phyloP scores from a whole-genome alignment of 2,329 filamentous ascomycete species.

The Mollisiaceae sp. region DNA sequence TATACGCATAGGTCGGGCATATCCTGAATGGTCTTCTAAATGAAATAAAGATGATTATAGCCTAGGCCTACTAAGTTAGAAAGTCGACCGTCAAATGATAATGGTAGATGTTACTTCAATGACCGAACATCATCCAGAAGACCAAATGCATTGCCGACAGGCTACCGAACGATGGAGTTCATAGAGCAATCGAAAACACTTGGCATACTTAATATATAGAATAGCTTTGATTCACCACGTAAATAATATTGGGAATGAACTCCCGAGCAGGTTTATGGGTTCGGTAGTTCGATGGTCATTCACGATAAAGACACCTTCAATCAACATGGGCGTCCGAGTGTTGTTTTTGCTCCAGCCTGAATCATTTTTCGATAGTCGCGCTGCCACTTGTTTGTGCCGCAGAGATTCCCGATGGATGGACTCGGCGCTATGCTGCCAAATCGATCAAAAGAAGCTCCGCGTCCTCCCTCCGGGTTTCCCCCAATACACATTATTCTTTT shows the following conservation, averaged over 20 bases:
- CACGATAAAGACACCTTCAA: neutral
- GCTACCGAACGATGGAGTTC: neutral
- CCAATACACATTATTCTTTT: neutral
- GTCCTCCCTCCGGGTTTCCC: constrained; percentile 4
- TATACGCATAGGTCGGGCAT: neutral
- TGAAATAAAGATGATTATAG: neutral
- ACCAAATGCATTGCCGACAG: neutral
- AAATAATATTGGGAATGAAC: neutral
- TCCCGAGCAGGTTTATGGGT: neutral
- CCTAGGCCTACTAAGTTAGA: neutral
- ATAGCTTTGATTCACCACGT: neutral
- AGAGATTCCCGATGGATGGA: neutral
- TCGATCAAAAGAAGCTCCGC: neutral
- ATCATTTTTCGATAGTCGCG: neutral
- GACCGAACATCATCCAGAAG: neutral
- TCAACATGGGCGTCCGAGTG: neutral
- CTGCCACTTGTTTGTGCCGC: neutral
- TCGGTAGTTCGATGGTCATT: constrained; percentile 5
- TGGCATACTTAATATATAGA: neutral
- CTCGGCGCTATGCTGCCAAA: neutral
- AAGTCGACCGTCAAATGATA: neutral
- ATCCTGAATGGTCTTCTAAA: neutral
- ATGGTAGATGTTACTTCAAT: neutral
- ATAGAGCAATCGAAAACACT: neutral
- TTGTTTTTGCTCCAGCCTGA: neutral